These are phyloP conservation scores for Torrubiellomyces zombiae DNA, from an alignment of 2,329 filamentous ascomycete species.

Conservation along the genomic window DNA sequence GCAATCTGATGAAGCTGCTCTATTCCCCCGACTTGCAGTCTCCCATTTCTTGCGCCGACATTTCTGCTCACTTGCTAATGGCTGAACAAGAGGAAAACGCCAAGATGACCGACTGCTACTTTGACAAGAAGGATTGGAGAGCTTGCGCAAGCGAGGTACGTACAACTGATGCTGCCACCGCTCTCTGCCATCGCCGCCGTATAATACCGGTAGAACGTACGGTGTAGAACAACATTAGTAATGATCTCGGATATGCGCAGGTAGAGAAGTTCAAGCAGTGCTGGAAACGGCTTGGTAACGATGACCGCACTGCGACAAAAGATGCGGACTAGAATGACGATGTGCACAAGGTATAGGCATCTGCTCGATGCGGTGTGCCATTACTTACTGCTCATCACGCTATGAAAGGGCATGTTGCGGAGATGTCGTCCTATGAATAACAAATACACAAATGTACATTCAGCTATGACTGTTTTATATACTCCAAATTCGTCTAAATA, in stretches of 20 bases:
- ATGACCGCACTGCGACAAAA: conserved; percentile 63
- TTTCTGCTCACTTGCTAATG: conserved; percentile 3
- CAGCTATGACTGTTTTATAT: too few relatives aligned
- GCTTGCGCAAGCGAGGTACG: conserved; percentile 74
- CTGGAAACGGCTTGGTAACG: conserved; percentile 83
- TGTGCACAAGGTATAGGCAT: neutral
- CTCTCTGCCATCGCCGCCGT: too few relatives aligned
- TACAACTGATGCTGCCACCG: conserved; percentile 6
- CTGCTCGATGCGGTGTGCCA: too few relatives aligned
- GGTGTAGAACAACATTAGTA: too few relatives aligned
- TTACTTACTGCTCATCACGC: too few relatives aligned
- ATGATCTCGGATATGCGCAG: too few relatives aligned
- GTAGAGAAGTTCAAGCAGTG: conserved; percentile 82
- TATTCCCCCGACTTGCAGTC: neutral
- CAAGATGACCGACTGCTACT: conserved; percentile 90
- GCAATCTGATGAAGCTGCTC: too few relatives aligned
- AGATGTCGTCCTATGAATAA: too few relatives aligned
- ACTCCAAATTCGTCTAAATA: too few relatives aligned
- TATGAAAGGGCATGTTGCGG: too few relatives aligned
- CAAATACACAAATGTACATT: too few relatives aligned
- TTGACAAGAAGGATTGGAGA: conserved; percentile 90
- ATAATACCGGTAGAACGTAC: too few relatives aligned
- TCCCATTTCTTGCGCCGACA: neutral
- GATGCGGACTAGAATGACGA: conserved; percentile 34
- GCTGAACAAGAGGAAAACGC: conserved; percentile 56